phyloP scores from a whole-genome alignment of 768 basidiomycete genomes.

The Galerina sulciceps region DNA sequence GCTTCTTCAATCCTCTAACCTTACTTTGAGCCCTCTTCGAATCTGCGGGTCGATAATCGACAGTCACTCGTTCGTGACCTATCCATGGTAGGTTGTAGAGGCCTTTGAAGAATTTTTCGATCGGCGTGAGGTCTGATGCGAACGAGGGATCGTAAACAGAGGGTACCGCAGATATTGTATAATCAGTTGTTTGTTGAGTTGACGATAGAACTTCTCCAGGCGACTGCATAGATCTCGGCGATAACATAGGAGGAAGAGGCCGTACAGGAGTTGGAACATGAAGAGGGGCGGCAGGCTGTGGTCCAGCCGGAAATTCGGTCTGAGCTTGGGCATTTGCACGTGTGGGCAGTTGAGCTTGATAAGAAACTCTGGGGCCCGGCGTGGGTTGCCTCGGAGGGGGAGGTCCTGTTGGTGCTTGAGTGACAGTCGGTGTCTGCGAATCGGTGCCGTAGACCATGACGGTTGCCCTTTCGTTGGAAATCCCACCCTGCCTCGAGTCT shows the following conservation, averaged over 20 bases:
- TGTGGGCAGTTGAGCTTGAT: constrained; percentile 18
- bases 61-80: constrained; percentile 43
- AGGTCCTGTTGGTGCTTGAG: constrained; percentile 2
- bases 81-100: constrained; percentile 52
- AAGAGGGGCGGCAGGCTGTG: neutral
- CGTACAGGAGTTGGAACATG: neutral
- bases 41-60: constrained; percentile 45
- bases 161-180: constrained; percentile 30
- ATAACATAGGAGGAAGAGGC: neutral
- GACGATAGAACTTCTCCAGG: constrained; percentile 24
- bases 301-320: neutral
- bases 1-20: constrained; percentile 22
- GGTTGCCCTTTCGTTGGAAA: constrained; percentile 10
- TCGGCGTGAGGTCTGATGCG: constrained; percentile 36
- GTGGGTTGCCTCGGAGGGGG: constrained; percentile 5
- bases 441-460: constrained; percentile 25
- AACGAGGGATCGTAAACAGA: constrained; percentile 41
- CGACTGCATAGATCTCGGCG: neutral
- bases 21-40: constrained; percentile 27
- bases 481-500: neutral
- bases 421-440: constrained; percentile 17
- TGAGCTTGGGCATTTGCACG: constrained; percentile 16
- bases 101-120: constrained; percentile 45
- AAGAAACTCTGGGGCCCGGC: constrained; percentile 20
- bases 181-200: constrained; percentile 24